Conservation (phyloP, 345 rosid genomes). For the thale cress (Arabidopsis thaliana) region TAIR10.1 NC_003070.9:26590001-26590500, state of each 20-base stretch:
- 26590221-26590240: background rate
- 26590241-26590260: slow-evolving; percentile 6
- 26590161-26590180: slow-evolving; percentile 66
- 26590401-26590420: slow-evolving; percentile 61
- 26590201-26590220: background rate
- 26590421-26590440: slow-evolving; percentile 51
- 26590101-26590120: slow-evolving; percentile 81
- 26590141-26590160: slow-evolving; percentile 60
- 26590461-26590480: slow-evolving; percentile 4
- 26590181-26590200: slow-evolving; percentile 12
- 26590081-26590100: slow-evolving; percentile 78
- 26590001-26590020: background rate
- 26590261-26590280: background rate
- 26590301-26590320: slow-evolving; percentile 51
- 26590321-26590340: slow-evolving; percentile 52
- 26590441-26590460: slow-evolving; percentile 4
- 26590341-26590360: slow-evolving; percentile 52
- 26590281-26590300: background rate
- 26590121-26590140: slow-evolving; percentile 72
- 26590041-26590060: slow-evolving; percentile 94
- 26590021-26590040: slow-evolving; percentile 57
- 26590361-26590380: slow-evolving; percentile 51
- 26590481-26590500: background rate
- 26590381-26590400: slow-evolving; percentile 57
- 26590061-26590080: slow-evolving; percentile 74